These are phyloP conservation scores for Aspergillus carbonarius DNA, from an alignment of 2,329 filamentous ascomycete genomes.

Conservation along the genomic window DNA sequence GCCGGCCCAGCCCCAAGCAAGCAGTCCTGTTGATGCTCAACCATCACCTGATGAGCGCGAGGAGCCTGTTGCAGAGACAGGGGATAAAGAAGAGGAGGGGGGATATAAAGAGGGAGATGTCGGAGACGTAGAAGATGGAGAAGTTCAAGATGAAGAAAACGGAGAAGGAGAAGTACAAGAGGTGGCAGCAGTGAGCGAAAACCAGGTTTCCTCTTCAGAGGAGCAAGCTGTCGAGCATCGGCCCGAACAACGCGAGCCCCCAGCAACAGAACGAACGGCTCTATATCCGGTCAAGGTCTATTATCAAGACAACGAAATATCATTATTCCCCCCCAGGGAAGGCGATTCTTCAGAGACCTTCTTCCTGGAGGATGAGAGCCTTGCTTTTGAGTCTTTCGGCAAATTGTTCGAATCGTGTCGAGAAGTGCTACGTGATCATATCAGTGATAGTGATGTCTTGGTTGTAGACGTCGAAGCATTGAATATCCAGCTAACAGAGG, in stretches of 20 bases:
- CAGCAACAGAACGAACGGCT: slow-evolving; percentile 12
- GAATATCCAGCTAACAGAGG: slow-evolving; percentile 58
- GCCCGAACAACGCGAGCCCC: slow-evolving; percentile 7
- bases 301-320: slow-evolving; percentile 58
- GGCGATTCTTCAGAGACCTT: slow-evolving; percentile 55
- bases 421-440: slow-evolving; percentile 53
- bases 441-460: slow-evolving; percentile 59
- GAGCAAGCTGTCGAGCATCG: not conserved
- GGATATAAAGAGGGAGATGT: slow-evolving; percentile 8
- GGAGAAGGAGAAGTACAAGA: not conserved
- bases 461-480: slow-evolving; percentile 56
- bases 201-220: not conserved
- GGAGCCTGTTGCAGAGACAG: slow-evolving; percentile 5
- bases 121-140: slow-evolving; percentile 8
- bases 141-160: slow-evolving; percentile 10
- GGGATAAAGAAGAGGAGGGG: not conserved
- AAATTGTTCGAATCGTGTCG: slow-evolving; percentile 59
- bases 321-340: slow-evolving; percentile 57
- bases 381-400: slow-evolving; percentile 54
- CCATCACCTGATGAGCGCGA: slow-evolving; percentile 11
- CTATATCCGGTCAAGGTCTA: slow-evolving; percentile 53
- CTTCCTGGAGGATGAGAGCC: slow-evolving; percentile 56
- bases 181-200: not conserved
- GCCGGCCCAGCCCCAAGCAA: slow-evolving; percentile 15
- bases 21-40: slow-evolving; percentile 15